Percentiles rank a stretch among this genome's conserved stretches.
These are phyloP conservation scores for Colletotrichum sansevieriae DNA, from an alignment of 2,329 filamentous ascomycete species.

Conservation along the genomic window DNA sequence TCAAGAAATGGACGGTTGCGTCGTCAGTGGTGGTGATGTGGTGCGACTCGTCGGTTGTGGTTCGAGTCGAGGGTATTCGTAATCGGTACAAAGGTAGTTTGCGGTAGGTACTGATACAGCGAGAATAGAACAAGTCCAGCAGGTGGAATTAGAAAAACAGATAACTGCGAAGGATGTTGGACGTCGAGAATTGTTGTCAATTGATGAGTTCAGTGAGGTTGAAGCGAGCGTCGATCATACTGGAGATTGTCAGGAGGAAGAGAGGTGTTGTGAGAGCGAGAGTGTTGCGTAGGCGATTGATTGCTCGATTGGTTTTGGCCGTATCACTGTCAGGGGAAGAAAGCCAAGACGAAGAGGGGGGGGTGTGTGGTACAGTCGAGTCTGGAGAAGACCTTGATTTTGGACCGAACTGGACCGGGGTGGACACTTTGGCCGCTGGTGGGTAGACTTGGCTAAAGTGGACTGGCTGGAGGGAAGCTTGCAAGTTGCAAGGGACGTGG, in stretches of 20 bases:
- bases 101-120: neutral
- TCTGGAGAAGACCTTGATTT: slow-evolving; percentile 24
- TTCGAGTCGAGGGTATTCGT: slow-evolving; percentile 8
- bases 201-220: slow-evolving; percentile 1
- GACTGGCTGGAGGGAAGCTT: neutral
- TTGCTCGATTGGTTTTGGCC: slow-evolving; percentile 23
- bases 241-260: slow-evolving; percentile 28
- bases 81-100: neutral
- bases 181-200: slow-evolving; percentile 2
- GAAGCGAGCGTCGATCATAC: slow-evolving; percentile 40
- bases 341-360: slow-evolving; percentile 14
- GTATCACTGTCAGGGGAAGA: slow-evolving; percentile 10
- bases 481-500: too few relatives aligned
- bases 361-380: neutral
- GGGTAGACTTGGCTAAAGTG: slow-evolving; percentile 11
- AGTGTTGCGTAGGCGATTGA: slow-evolving; percentile 10
- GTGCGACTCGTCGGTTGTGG: neutral
- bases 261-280: neutral
- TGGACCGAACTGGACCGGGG: neutral
- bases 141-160: slow-evolving; percentile 1
- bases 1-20: neutral
- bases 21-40: slow-evolving; percentile 3
- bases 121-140: slow-evolving; percentile 13
- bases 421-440: neutral
- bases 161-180: neutral